Percentiles rank a stretch among this genome's conserved stretches.
Conservation (phyloP, 2,329 filamentous ascomycete genomes). For the Fusarium staphyleae region DNA sequence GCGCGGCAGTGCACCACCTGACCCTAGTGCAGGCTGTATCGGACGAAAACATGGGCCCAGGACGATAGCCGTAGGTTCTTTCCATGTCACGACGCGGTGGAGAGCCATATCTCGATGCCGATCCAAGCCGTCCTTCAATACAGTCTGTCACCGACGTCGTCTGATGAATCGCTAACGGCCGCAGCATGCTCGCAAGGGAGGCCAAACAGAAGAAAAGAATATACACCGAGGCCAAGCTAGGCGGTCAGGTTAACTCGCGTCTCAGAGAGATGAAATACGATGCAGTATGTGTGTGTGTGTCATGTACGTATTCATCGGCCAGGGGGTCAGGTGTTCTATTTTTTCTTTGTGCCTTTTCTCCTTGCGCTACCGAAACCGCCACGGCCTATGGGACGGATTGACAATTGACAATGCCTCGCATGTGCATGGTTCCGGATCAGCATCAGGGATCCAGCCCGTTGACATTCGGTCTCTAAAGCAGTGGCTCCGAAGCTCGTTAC, state of each 20-base stretch:
- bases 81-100: constrained; percentile 12
- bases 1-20: constrained; percentile 3
- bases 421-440: constrained; percentile 24
- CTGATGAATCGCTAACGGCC: neutral
- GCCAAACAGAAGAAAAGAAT: neutral
- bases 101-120: constrained; percentile 18
- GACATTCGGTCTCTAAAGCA: neutral
- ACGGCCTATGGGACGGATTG: constrained; percentile 25
- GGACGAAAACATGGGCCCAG: neutral
- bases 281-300: constrained; percentile 5
- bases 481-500: neutral
- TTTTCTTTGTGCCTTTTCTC: constrained; percentile 13
- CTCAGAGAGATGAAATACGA: constrained; percentile 14
- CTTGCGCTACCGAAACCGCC: constrained; percentile 22
- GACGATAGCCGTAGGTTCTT: constrained; percentile 20
- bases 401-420: constrained; percentile 18
- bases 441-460: constrained; percentile 23
- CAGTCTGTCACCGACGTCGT: neutral
- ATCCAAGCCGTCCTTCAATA: constrained; percentile 1
- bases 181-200: neutral
- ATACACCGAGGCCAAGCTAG: neutral
- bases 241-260: constrained; percentile 11
- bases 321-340: constrained; percentile 10
- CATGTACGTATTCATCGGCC: constrained; percentile 15
- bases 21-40: neutral